Percentiles rank a stretch among this genome's conserved stretches.
Evolutionary conservation across 768 basidiomycete genomes (phyloP).

Genomic region (Amyloporia xantha): DNA sequence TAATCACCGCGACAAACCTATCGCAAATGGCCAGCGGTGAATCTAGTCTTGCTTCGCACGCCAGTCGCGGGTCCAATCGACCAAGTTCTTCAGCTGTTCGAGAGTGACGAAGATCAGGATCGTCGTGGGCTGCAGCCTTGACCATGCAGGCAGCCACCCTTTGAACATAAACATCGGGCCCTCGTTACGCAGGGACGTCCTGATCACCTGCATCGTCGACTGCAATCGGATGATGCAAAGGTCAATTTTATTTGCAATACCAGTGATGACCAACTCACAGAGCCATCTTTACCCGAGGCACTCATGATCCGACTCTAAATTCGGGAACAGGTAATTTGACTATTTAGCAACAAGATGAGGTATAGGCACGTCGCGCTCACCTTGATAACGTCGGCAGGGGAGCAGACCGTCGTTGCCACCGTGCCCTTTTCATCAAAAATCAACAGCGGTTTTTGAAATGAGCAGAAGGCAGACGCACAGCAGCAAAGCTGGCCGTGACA

Average conservation of each 20-base stretch:
- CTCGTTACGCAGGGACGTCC: conserved; percentile 59
- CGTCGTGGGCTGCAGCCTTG: conserved; percentile 79
- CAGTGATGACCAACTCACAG: too few species aligned
- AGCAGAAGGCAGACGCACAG: conserved; percentile 46
- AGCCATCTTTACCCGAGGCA: conserved; percentile 65
- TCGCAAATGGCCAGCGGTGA: background rate
- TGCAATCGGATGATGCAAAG: conserved; percentile 18
- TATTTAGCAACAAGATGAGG: too few species aligned
- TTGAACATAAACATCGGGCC: conserved; percentile 91
- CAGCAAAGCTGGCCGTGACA: conserved; percentile 82
- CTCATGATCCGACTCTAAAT: conserved; percentile 80
- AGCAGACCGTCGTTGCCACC: conserved; percentile 84
- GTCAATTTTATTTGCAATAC: too few species aligned
- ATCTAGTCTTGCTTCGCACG: background rate
- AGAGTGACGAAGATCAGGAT: conserved; percentile 83
- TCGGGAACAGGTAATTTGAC: too few species aligned
- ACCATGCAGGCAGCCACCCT: conserved; percentile 87
- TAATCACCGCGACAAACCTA: background rate
- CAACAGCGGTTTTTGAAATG: background rate
- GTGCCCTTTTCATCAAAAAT: conserved; percentile 48
- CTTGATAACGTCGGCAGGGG: conserved; percentile 84
- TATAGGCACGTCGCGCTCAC: too few species aligned
- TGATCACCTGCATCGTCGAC: conserved; percentile 70
- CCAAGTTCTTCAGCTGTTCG: conserved; percentile 70
- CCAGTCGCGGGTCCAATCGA: conserved; percentile 44